Evolutionary conservation across 1,139 yeast genomes (phyloP), one percentile per base, ranked within the genome.

Genomic region (Debaryomyces subglobosus): DNA sequence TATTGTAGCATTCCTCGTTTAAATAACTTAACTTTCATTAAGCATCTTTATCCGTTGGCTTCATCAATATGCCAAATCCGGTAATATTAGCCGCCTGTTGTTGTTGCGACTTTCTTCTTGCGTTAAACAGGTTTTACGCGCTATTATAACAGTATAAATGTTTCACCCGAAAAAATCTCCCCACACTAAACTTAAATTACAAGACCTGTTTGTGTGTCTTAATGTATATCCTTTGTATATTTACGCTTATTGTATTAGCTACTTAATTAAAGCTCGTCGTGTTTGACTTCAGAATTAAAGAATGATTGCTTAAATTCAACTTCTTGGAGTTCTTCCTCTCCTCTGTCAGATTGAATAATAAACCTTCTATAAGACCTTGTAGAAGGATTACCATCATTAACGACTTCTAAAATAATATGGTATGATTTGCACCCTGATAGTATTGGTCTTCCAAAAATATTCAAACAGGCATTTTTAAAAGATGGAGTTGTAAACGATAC

Each of bases 381-480:
- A 6, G 55, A 45, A 9, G 50, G 49, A 3, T 38, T 27, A 3
- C 50, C 54, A 23, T 48, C 46, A 44, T 55, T 55, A 2, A 49
- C 43, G 3, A 58, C 59, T 39, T 58, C 61, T 40, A 56, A 42
- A 15, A 58, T 51, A n/a, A 58, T 46, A 40, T 58, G 61, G 30
- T 53, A 57, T 2, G 44, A 34, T 29, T 44, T 53, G 37, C 59
- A 53, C 20, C 41, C 29, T 2, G 30, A 44, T 13, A 52, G 56
- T 9, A 6, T 10, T 10, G 54, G 55, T 32, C 50, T 46, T 2
- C 47, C 45, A 35, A 47, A 53, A 3, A 53, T 10, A 37, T 49
- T 44, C 40, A 38, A 48, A 35, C 62, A 61, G 3, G 62, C 53
- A 1, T 18, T 20, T 10, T 54, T 42, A 47, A 50, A 58, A 2